These are phyloP conservation scores for Deinandra increscens DNA, from an alignment of 129 eudicot species.

Conservation along the genomic window DNA sequence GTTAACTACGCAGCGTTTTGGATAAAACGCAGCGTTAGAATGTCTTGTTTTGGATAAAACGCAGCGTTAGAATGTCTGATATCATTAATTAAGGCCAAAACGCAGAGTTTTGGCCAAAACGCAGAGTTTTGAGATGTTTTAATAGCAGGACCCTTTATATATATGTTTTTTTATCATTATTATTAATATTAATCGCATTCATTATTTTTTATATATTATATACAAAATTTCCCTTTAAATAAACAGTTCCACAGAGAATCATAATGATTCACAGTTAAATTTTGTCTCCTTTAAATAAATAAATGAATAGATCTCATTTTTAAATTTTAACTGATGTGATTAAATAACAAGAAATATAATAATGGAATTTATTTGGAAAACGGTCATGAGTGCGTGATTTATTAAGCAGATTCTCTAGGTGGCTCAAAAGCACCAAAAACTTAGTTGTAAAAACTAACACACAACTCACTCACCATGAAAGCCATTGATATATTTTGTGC, in stretches of 20 bases:
- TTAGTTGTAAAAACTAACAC: conserved; percentile 26
- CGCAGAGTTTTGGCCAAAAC: too few species aligned
- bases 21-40: too few species aligned
- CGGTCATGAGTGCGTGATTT: conserved; percentile 13
- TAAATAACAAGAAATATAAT: not conserved
- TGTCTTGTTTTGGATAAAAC: too few species aligned
- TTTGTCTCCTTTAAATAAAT: too few species aligned
- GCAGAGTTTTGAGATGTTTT: too few species aligned
- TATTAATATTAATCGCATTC: not conserved
- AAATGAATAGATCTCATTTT: too few species aligned
- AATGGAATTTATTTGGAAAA: not conserved
- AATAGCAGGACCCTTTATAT: too few species aligned
- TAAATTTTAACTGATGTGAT: too few species aligned
- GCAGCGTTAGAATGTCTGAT: too few species aligned
- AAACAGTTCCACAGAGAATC: not conserved
- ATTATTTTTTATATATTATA: not conserved
- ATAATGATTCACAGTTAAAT: too few species aligned
- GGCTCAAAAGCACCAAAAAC: conserved; percentile 27
- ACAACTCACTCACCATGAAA: conserved; percentile 30
- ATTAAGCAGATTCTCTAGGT: conserved; percentile 24
- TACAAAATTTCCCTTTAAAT: not conserved
- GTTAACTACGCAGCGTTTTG: too few species aligned
- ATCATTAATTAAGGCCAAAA: too few species aligned
- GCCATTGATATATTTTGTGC: conserved; percentile 47
- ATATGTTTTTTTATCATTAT: not conserved